Evolutionary conservation across 805 yeast genomes (phyloP), one percentile per base, ranked within the genome.

Genomic region (Candida oleophila): DNA sequence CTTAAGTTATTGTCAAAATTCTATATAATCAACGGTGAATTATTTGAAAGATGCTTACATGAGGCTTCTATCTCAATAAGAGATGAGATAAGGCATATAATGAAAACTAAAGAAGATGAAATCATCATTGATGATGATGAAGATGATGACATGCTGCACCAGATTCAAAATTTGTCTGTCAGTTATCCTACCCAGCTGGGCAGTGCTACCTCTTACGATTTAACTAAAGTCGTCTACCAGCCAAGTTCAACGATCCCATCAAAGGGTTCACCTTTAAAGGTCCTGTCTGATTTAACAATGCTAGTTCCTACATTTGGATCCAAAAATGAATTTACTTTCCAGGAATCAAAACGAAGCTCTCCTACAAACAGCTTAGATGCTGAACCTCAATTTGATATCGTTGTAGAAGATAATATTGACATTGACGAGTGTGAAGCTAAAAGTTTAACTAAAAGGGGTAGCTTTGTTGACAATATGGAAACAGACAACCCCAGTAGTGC

Each of bases 381-480:
- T 7, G 53, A 49, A 22, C 46, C 48, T 4, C 37, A 81, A 59
- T 82, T 87, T 62, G 79, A 83, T 51, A 70, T 74, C 44, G 71
- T 80, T 47, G 73, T 89, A 41, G 62, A 75, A 40, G 76, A 78
- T 45, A 77, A 77, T 49, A 77, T 91, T 45, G 91, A 85, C 52
- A 52, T 63, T 11, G 96, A 87, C 35, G 42, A 22, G 25, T 43
- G 43, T 28, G 25, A 33, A 5, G 12, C 12, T 5, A 19, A n/a
- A 3, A 18, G 18, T 9, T 16, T 7, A 3, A 11, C 39, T 14
- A 22, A 22, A 12, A 25, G 11, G 30, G 30, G 30, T 11, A 5
- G 9, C 11, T 25, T 20, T 16, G 49, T 36, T 22, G 54, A 46
- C 32, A 35, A 36, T 15, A 48, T 44, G 25, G 49, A 34, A 19